Evolutionary conservation across 139 green algal genomes (phyloP).

Genomic region (Chlorella sp.): DNA sequence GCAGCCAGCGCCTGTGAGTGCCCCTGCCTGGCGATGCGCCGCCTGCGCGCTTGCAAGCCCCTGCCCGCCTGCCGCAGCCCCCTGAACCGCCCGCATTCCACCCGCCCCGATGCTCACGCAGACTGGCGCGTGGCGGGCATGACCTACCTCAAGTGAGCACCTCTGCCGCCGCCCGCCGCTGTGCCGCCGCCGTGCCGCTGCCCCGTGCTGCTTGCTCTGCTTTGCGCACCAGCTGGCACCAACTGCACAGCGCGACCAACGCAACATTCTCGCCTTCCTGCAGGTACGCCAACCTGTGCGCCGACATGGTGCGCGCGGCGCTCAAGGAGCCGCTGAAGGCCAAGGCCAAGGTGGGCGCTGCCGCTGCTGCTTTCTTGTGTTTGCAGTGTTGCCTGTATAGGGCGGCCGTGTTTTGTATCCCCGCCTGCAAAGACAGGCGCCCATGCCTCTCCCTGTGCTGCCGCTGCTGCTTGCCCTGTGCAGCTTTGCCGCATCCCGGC

Average conservation of each 20-base stretch:
- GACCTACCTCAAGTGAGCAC: slow-evolving; percentile 71
- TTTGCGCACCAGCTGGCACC: too few relatives aligned
- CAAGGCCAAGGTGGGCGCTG: slow-evolving; percentile 54
- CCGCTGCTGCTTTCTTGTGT: too few relatives aligned
- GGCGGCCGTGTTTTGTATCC: too few relatives aligned
- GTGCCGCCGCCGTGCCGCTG: not conserved
- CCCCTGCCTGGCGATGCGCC: not conserved
- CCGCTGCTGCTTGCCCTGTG: too few relatives aligned
- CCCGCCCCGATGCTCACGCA: not conserved
- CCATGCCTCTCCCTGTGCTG: too few relatives aligned
- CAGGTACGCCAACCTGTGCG: slow-evolving; percentile 75
- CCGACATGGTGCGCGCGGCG: slow-evolving; percentile 74
- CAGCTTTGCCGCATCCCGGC: too few relatives aligned
- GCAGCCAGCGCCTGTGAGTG: slow-evolving; percentile 73
- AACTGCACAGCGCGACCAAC: too few relatives aligned
- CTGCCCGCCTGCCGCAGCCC: not conserved
- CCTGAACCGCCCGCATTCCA: not conserved
- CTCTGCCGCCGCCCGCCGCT: not conserved
- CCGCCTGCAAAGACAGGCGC: too few relatives aligned
- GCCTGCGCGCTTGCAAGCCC: not conserved
- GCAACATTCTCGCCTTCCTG: too few relatives aligned
- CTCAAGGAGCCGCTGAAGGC: slow-evolving; percentile 78
- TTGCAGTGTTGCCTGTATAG: too few relatives aligned
- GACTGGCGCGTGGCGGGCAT: slow-evolving; percentile 78
- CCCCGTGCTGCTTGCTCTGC: not conserved